phyloP scores from a whole-genome alignment of 1,139 yeast species.

The Candida sanyaensis region DNA sequence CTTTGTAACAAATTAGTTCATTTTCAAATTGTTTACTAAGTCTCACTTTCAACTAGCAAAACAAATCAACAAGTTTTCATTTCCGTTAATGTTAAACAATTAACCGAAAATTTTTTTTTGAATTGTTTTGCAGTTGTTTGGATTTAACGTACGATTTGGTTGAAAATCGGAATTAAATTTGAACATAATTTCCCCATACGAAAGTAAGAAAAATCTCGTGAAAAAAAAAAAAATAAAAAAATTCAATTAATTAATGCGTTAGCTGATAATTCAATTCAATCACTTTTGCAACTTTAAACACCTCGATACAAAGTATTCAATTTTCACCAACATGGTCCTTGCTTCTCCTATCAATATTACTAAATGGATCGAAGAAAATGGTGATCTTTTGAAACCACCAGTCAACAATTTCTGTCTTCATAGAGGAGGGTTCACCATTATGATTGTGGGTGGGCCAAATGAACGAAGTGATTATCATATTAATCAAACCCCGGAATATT shows the following conservation, averaged over 20 bases:
- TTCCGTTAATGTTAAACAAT: no score
- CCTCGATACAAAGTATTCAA: not conserved
- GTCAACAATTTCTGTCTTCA: constrained; percentile 90
- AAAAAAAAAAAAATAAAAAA: no score
- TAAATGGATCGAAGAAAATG: constrained; percentile 80
- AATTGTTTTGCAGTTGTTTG: no score
- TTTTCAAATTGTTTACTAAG: no score
- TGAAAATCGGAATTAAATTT: no score
- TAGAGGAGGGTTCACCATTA: constrained; percentile 88
- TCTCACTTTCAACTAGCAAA: no score
- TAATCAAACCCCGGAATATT: constrained; percentile 94
- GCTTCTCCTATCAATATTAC: constrained; percentile 72
- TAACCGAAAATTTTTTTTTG: no score
- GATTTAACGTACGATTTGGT: no score
- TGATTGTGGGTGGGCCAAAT: constrained; percentile 96
- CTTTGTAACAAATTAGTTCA: no score
- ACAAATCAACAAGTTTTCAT: no score
- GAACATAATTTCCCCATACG: no score
- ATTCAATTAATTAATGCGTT: not conserved
- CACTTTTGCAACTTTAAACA: not conserved
- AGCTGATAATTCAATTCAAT: not conserved
- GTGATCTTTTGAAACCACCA: constrained; percentile 80
- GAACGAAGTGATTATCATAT: constrained; percentile 92
- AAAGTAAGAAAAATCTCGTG: no score
- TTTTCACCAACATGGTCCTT: constrained; percentile 43